These are phyloP conservation scores for Russula virescens DNA, from an alignment of 768 basidiomycete species.

Conservation along the genomic window DNA sequence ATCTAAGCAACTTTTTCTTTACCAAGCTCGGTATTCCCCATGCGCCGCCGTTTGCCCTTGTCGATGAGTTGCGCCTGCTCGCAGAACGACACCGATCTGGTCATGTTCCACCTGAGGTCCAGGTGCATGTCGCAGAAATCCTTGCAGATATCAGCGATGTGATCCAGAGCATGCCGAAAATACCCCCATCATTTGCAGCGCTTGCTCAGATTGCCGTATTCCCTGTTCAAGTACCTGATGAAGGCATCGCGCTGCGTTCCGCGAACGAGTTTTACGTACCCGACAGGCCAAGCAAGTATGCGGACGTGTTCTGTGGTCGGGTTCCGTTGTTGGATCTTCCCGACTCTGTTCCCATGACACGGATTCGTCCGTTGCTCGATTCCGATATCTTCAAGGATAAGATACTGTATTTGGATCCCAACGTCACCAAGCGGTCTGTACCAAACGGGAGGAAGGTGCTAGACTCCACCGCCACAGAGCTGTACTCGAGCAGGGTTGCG, in stretches of 20 bases:
- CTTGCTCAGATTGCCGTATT: slow-evolving; percentile 15
- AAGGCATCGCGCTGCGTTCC: slow-evolving; percentile 3
- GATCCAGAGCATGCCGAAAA: not conserved
- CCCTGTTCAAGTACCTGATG: slow-evolving; percentile 7
- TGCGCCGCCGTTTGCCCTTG: slow-evolving; percentile 19
- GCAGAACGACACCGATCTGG: not conserved
- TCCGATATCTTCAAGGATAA: slow-evolving; percentile 12
- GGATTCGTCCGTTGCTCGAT: slow-evolving; percentile 18
- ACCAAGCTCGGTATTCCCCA: slow-evolving; percentile 18
- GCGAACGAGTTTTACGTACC: slow-evolving; percentile 26
- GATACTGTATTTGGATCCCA: slow-evolving; percentile 12
- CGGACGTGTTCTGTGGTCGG: slow-evolving; percentile 10
- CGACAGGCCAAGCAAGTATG: slow-evolving; percentile 21
- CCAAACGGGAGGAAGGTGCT: slow-evolving; percentile 12
- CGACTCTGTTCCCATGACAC: not conserved
- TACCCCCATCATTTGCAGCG: slow-evolving; percentile 2
- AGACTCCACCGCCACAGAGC: slow-evolving; percentile 5
- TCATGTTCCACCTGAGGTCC: not conserved
- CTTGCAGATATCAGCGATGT: slow-evolving; percentile 22
- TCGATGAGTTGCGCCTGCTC: slow-evolving; percentile 22
- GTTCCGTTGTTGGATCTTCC: slow-evolving; percentile 22
- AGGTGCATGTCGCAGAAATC: slow-evolving; percentile 15
- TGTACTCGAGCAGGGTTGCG: slow-evolving; percentile 16
- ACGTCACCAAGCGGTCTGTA: slow-evolving; percentile 9
- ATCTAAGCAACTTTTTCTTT: slow-evolving; percentile 23